phyloP scores from a whole-genome alignment of 305 asterid species.

The Plantago rigida region DNA sequence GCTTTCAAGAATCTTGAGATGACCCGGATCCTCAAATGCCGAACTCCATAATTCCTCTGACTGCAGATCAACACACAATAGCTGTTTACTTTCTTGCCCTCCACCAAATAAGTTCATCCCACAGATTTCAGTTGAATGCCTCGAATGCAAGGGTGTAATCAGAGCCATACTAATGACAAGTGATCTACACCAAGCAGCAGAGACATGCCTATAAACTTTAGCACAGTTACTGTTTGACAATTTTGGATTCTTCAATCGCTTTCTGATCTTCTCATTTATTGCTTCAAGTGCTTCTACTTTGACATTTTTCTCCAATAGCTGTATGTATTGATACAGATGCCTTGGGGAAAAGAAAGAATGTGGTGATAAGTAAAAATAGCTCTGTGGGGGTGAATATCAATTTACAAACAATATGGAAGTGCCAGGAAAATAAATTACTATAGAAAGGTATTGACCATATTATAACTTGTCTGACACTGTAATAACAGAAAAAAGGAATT shows the following conservation, averaged over 20 bases:
- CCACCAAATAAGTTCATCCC: conserved; percentile 40
- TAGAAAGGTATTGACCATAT: no score
- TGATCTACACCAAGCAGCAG: conserved; percentile 96
- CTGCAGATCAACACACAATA: conserved; percentile 83
- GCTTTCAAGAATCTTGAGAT: conserved; percentile 61
- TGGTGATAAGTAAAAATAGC: conserved; percentile 13
- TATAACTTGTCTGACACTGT: no score
- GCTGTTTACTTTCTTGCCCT: conserved; percentile 53
- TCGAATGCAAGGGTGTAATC: conserved; percentile 77
- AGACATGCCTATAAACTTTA: conserved; percentile 71
- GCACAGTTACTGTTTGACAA: conserved; percentile 67
- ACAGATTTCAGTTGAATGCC: conserved; percentile 52
- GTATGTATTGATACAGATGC: conserved; percentile 64
- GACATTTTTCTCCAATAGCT: conserved; percentile 60
- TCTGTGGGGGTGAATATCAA: conserved; percentile 4
- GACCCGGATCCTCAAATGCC: conserved; percentile 64
- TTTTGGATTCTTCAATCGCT: conserved; percentile 94
- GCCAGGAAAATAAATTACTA: no score
- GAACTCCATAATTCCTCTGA: conserved; percentile 85
- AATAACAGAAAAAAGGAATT: no score
- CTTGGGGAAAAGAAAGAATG: conserved; percentile 37
- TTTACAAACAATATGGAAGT: no score
- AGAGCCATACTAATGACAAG: conserved; percentile 90
- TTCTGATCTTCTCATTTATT: conserved; percentile 86
- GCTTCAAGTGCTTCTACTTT: conserved; percentile 85